A percentile compares a stretch with the other conserved stretches of the same genome.
Evolutionary conservation across 2,329 filamentous ascomycete species (phyloP).

Genomic region (Diaporthe citrichinensis): DNA sequence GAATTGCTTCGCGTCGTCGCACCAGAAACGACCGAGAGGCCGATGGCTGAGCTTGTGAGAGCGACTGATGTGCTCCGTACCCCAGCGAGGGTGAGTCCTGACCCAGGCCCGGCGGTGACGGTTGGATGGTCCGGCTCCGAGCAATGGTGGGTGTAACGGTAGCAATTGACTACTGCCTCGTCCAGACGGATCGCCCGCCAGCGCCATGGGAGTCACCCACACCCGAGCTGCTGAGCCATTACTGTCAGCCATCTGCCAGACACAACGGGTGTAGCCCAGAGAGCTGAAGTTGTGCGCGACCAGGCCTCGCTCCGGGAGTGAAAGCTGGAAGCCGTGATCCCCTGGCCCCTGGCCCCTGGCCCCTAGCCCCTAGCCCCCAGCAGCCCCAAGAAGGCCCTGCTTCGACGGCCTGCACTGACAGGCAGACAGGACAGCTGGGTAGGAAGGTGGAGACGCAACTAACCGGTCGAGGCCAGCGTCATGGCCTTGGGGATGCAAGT

Average conservation of each 20-base stretch:
- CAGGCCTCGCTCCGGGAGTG: not conserved
- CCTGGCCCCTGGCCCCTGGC: not conserved
- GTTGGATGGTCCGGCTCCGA: conserved; percentile 33
- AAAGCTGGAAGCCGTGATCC: not conserved
- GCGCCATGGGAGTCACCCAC: not conserved
- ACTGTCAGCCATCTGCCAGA: conserved; percentile 14
- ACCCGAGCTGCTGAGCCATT: not conserved
- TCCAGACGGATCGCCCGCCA: conserved; percentile 26
- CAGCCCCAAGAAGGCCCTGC: not conserved
- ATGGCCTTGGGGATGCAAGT: conserved; percentile 25
- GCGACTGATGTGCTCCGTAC: not conserved
- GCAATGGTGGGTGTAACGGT: conserved; percentile 33
- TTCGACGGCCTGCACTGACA: conserved; percentile 11
- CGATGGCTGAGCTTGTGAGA: not conserved
- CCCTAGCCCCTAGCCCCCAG: not conserved
- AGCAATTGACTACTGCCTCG: conserved; percentile 26
- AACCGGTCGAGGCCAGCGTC: conserved; percentile 23
- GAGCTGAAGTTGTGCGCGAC: conserved; percentile 20
- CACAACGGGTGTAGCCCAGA: conserved; percentile 17
- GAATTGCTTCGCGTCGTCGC: conserved; percentile 26
- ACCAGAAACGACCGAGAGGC: conserved; percentile 18
- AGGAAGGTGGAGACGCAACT: conserved; percentile 32
- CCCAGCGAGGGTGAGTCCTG: conserved; percentile 1
- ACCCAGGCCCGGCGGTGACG: conserved; percentile 26
- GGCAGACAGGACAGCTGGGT: conserved; percentile 1